Evolutionary conservation across 2,329 filamentous ascomycete genomes (phyloP).

Genomic region (Fusarium tuaranense): DNA sequence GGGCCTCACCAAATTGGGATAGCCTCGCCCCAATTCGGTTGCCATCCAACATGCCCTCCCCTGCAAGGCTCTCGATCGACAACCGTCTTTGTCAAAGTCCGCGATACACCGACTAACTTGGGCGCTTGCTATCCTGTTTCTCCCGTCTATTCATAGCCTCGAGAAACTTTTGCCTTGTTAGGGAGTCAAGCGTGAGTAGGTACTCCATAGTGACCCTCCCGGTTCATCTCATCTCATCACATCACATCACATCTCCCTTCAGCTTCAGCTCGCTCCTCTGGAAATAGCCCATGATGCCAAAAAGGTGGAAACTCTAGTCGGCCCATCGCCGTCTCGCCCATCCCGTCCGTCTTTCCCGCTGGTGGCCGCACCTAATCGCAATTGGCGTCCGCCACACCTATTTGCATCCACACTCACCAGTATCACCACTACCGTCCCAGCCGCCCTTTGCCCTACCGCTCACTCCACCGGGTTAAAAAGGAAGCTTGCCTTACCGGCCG

Average conservation of each 20-base stretch:
- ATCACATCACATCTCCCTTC: constrained; percentile 6
- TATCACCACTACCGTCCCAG: constrained; percentile 26
- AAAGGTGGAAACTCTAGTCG: constrained; percentile 15
- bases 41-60: constrained; percentile 32
- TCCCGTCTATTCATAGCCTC: constrained; percentile 29
- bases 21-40: constrained; percentile 32
- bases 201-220: constrained; percentile 2
- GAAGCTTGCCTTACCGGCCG: constrained; percentile 4
- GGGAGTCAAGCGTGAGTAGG: constrained; percentile 6
- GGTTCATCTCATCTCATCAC: constrained; percentile 21
- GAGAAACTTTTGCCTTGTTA: constrained; percentile 7
- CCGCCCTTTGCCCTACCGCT: constrained; percentile 25
- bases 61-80: constrained; percentile 22
- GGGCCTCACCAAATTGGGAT: constrained; percentile 39
- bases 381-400: constrained; percentile 26
- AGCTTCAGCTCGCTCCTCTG: constrained; percentile 7
- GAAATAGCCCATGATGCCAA: constrained; percentile 13
- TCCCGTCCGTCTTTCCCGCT: constrained; percentile 9
- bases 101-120: not conserved
- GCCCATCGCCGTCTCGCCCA: constrained; percentile 15
- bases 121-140: constrained; percentile 26
- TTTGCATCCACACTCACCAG: constrained; percentile 15
- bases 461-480: constrained; percentile 13
- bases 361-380: constrained; percentile 1
- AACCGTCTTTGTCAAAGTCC: constrained; percentile 23